A percentile compares a stretch with the other conserved stretches of the same genome.
phyloP scores from a whole-genome alignment of 225 moss, liverwort and hornwort genomes.

The Rhytidiadelphus loreus region DNA sequence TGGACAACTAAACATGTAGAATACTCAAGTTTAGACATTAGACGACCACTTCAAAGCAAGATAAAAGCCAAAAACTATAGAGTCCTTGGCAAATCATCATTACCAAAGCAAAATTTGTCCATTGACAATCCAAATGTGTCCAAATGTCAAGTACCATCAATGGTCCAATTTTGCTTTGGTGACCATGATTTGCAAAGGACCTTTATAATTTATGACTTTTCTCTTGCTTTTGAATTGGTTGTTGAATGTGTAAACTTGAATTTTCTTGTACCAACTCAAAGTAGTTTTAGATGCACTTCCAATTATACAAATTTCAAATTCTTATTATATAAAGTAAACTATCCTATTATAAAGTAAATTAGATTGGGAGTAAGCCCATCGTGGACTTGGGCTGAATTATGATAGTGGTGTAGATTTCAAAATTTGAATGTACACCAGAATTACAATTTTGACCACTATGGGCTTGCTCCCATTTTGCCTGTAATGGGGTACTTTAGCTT shows the following conservation, averaged over 20 bases:
- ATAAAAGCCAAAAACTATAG: background rate
- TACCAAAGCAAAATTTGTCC: background rate
- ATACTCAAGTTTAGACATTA: no score
- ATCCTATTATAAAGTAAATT: no score
- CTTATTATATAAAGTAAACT: no score
- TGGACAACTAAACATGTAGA: no score
- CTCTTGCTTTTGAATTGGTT: background rate
- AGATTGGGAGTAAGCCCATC: no score
- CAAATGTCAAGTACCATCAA: no score
- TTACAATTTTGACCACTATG: no score
- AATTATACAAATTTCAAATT: background rate
- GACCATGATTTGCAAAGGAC: background rate
- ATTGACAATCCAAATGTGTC: background rate
- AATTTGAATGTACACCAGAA: no score
- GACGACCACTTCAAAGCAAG: background rate
- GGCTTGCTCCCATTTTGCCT: no score
- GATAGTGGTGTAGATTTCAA: no score
- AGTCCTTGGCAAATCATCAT: accelerated
- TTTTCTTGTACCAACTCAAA: background rate
- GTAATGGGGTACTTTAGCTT: no score
- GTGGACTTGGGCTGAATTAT: no score
- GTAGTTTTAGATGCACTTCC: background rate
- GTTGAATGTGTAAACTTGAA: background rate
- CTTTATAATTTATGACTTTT: background rate
- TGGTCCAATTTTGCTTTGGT: background rate